phyloP scores from a whole-genome alignment of 2,329 filamentous ascomycete species.

The Claviceps humidiphila region DNA sequence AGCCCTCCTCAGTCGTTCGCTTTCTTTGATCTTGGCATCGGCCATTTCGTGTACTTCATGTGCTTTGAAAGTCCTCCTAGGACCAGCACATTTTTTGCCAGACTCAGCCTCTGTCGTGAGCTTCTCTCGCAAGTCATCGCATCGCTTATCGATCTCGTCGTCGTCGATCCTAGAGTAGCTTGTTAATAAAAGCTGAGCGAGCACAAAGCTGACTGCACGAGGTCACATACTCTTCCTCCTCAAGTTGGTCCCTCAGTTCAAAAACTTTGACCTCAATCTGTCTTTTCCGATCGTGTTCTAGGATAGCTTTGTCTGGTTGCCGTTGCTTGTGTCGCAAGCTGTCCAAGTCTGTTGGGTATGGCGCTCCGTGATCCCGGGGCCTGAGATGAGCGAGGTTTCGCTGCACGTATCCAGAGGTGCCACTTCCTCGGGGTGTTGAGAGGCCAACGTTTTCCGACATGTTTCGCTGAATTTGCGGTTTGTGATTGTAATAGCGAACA shows the following conservation, averaged over 20 bases:
- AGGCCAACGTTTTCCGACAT: conserved; percentile 99
- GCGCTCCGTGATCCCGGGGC: conserved; percentile 67
- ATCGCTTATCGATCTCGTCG: conserved; percentile 69
- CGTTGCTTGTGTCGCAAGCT: conserved; percentile 61
- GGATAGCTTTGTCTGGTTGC: conserved; percentile 79
- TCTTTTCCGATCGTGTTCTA: conserved; percentile 86
- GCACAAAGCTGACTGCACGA: not conserved
- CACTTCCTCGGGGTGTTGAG: conserved; percentile 82
- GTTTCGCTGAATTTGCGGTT: conserved; percentile 1
- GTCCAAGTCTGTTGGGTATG: conserved; percentile 61
- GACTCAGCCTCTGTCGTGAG: conserved; percentile 25
- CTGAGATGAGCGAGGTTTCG: conserved; percentile 82
- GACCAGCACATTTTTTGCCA: conserved; percentile 19
- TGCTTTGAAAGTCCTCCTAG: conserved; percentile 55
- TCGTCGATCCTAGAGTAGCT: conserved; percentile 51
- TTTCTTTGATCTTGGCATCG: conserved; percentile 92
- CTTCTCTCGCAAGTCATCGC: conserved; percentile 29
- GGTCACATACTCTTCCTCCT: conserved; percentile 62
- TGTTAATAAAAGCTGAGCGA: conserved; percentile 4
- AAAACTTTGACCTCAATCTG: conserved; percentile 90
- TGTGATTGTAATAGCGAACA: not conserved
- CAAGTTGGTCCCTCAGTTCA: conserved; percentile 77
- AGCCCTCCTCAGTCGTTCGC: conserved; percentile 72
- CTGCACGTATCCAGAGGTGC: conserved; percentile 95
- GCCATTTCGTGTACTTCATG: conserved; percentile 96